These are phyloP conservation scores for Monosporascus sp. DNA, from an alignment of 2,329 filamentous ascomycete genomes.

Conservation along the genomic window DNA sequence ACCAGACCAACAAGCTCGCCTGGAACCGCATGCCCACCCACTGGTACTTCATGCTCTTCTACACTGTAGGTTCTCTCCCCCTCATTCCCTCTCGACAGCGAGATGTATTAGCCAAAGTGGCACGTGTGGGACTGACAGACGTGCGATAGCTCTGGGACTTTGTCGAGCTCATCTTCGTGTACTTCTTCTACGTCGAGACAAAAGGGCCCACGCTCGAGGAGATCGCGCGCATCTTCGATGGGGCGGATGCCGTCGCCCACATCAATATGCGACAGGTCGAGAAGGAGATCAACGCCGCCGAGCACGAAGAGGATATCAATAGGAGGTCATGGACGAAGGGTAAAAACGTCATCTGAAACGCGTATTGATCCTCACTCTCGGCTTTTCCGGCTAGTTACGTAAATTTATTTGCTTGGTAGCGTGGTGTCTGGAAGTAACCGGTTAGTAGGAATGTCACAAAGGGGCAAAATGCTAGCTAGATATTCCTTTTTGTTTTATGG, in stretches of 20 bases:
- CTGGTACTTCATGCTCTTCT: constrained; percentile 64
- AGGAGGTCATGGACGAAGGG: constrained; percentile 8
- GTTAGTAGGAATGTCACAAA: too few relatives aligned
- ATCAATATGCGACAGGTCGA: constrained; percentile 50
- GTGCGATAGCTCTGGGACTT: constrained; percentile 48
- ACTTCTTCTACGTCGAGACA: constrained; percentile 65
- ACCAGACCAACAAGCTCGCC: constrained; percentile 58
- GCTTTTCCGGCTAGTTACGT: too few relatives aligned
- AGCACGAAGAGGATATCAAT: constrained; percentile 30
- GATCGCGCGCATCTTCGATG: constrained; percentile 66
- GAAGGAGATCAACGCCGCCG: constrained; percentile 41
- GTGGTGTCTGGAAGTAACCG: too few relatives aligned
- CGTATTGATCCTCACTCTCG: neutral
- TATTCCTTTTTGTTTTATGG: too few relatives aligned
- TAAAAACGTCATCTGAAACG: constrained; percentile 2
- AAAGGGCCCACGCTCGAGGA: constrained; percentile 66
- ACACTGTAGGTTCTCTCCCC: constrained; percentile 38
- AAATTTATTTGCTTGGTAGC: too few relatives aligned
- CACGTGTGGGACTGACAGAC: constrained; percentile 1
- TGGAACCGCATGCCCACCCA: constrained; percentile 54
- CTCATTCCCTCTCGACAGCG: constrained; percentile 1
- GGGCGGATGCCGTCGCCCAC: constrained; percentile 50
- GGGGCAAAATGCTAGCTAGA: too few relatives aligned
- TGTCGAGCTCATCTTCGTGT: constrained; percentile 56
- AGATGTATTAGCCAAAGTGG: neutral